Evolutionary conservation across 371 early-diverging fungal species (phyloP).

Genomic region (Capillidium rhysosporum): DNA sequence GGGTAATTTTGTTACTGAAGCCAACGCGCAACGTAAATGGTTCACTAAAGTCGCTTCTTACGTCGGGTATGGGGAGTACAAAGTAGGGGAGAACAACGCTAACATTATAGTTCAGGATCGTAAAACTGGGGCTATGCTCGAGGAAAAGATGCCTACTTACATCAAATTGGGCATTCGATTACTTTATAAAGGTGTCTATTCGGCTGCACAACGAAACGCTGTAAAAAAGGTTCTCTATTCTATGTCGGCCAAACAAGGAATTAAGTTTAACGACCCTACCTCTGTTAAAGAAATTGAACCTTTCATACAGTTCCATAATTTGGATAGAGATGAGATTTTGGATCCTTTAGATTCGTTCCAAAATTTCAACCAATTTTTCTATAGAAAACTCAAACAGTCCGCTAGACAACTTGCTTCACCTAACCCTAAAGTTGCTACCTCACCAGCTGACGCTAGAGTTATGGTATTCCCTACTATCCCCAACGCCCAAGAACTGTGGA

Average conservation of each 20-base stretch:
- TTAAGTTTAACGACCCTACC: slow-evolving; percentile 45
- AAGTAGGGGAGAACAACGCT: slow-evolving; percentile 46
- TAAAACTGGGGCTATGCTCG: slow-evolving; percentile 41
- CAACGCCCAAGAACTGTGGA: slow-evolving; percentile 61
- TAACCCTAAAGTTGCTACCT: slow-evolving; percentile 40
- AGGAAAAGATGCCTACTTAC: slow-evolving; percentile 70
- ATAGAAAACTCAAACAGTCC: slow-evolving; percentile 53
- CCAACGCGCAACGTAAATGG: slow-evolving; percentile 60
- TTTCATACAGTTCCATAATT: slow-evolving; percentile 59
- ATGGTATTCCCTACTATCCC: slow-evolving; percentile 43
- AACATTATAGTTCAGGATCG: slow-evolving; percentile 67
- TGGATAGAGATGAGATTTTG: slow-evolving; percentile 29
- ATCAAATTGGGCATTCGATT: slow-evolving; percentile 67
- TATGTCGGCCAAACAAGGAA: slow-evolving; percentile 53
- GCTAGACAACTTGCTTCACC: slow-evolving; percentile 36
- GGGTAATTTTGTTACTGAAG: slow-evolving; percentile 60
- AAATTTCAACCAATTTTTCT: slow-evolving; percentile 78
- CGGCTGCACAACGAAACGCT: slow-evolving; percentile 7
- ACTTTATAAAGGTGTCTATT: slow-evolving; percentile 38
- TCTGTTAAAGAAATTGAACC: slow-evolving; percentile 44
- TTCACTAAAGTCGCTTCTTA: slow-evolving; percentile 51
- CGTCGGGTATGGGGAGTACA: slow-evolving; percentile 53
- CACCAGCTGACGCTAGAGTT: slow-evolving; percentile 65
- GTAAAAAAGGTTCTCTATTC: slow-evolving; percentile 21
- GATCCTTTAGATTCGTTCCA: slow-evolving; percentile 45